phyloP scores from a whole-genome alignment of 176 grass and related monocot species.

The Aegilops longissima region DNA sequence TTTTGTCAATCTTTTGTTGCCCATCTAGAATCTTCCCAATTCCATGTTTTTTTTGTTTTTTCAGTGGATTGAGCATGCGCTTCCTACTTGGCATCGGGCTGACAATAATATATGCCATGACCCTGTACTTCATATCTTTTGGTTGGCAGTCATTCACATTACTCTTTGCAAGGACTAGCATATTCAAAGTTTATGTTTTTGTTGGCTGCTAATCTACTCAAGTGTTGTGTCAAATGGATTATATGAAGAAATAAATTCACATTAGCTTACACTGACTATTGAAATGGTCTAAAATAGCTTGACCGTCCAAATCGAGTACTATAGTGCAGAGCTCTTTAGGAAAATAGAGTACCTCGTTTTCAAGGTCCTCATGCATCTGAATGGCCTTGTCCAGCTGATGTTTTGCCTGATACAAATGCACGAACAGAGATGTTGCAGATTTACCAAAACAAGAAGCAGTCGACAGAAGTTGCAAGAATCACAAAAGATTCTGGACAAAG shows the following conservation, averaged over 20 bases:
- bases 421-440: constrained; percentile 6
- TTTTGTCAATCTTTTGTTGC: too few relatives aligned
- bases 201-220: neutral
- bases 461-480: neutral
- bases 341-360: constrained; percentile 60
- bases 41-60: too few relatives aligned
- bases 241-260: neutral
- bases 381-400: constrained; percentile 57
- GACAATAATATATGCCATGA: too few relatives aligned
- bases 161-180: neutral
- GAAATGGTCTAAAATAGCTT: constrained; percentile 1
- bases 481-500: constrained; percentile 5
- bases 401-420: constrained; percentile 44
- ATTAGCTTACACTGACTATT: neutral
- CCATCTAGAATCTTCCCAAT: too few relatives aligned
- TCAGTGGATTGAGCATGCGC: too few relatives aligned
- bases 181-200: neutral
- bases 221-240: constrained; percentile 7
- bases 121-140: too few relatives aligned
- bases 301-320: neutral
- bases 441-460: constrained; percentile 20
- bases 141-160: neutral
- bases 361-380: constrained; percentile 62
- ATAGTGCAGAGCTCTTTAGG: neutral
- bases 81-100: too few relatives aligned